These are phyloP conservation scores for Leccinum holopus DNA, from an alignment of 1,284 basidiomycete genomes.

Conservation along the genomic window DNA sequence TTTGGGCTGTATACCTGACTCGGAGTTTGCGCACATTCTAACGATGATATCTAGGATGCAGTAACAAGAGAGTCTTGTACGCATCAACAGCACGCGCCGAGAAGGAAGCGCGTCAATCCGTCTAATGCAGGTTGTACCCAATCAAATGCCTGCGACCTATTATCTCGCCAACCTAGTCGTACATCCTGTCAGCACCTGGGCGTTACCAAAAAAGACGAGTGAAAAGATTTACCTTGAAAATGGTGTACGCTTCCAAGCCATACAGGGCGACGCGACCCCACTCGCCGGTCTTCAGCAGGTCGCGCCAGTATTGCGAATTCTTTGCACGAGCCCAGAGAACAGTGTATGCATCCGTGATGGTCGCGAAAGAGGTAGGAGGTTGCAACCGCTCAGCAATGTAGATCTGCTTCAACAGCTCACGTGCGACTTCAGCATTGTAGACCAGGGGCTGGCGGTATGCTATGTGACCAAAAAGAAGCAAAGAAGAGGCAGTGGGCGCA, in stretches of 20 bases:
- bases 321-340: slow-evolving; percentile 70
- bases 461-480: slow-evolving; percentile 33
- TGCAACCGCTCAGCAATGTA: slow-evolving; percentile 87
- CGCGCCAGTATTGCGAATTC: slow-evolving; percentile 70
- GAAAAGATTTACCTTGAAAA: slow-evolving; percentile 67
- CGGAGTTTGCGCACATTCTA: slow-evolving; percentile 4
- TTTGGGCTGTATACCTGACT: neutral
- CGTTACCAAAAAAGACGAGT: slow-evolving; percentile 31
- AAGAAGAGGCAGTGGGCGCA: neutral
- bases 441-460: slow-evolving; percentile 81
- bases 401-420: slow-evolving; percentile 86
- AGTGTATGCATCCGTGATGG: slow-evolving; percentile 70
- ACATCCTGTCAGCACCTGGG: slow-evolving; percentile 7
- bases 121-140: slow-evolving; percentile 78
- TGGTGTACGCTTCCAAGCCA: slow-evolving; percentile 84
- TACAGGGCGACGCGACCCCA: slow-evolving; percentile 81
- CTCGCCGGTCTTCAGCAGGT: slow-evolving; percentile 70
- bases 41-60: slow-evolving; percentile 15
- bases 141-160: slow-evolving; percentile 81
- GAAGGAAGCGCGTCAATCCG: slow-evolving; percentile 2
- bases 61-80: neutral
- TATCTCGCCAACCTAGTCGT: slow-evolving; percentile 80
- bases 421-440: slow-evolving; percentile 84
- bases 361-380: slow-evolving; percentile 69
- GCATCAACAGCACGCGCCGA: neutral